phyloP scores from a whole-genome alignment of 768 basidiomycete species.

The Suillus subalutaceus region DNA sequence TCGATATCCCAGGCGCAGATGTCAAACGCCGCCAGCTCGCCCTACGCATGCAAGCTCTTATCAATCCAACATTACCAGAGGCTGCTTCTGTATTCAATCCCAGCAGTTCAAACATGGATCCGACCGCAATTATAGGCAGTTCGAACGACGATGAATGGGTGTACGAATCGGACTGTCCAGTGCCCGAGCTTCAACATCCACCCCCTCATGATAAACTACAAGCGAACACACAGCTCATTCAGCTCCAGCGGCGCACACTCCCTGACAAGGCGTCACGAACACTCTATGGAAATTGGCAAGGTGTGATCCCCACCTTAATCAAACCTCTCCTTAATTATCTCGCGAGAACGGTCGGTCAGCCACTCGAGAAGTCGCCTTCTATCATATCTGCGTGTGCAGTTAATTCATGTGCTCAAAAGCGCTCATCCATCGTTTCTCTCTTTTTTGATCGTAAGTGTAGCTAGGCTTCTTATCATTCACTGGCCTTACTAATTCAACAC shows the following conservation, averaged over 20 bases:
- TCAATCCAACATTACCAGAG: neutral
- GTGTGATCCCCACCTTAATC: neutral
- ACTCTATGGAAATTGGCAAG: neutral
- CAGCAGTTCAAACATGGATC: neutral
- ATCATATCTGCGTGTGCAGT: neutral
- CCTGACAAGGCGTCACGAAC: neutral
- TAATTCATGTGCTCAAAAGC: neutral
- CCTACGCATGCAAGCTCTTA: neutral
- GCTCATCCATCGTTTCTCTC: neutral
- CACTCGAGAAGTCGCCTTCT: neutral
- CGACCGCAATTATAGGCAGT: neutral
- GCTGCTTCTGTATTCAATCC: neutral
- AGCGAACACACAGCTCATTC: too few relatives aligned
- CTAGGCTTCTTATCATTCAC: neutral
- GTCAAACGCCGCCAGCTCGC: neutral
- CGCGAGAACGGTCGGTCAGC: neutral
- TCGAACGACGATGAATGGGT: neutral
- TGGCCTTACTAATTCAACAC: neutral
- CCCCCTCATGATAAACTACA: too few relatives aligned
- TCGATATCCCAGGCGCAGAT: conserved; percentile 2
- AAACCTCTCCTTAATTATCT: neutral
- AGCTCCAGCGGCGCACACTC: neutral
- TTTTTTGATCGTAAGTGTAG: neutral
- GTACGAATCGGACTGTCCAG: neutral
- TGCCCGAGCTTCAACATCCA: too few relatives aligned